Conservation (phyloP, 495 filamentous ascomycete species). For the Xanthoparmelia taractica region DNA sequence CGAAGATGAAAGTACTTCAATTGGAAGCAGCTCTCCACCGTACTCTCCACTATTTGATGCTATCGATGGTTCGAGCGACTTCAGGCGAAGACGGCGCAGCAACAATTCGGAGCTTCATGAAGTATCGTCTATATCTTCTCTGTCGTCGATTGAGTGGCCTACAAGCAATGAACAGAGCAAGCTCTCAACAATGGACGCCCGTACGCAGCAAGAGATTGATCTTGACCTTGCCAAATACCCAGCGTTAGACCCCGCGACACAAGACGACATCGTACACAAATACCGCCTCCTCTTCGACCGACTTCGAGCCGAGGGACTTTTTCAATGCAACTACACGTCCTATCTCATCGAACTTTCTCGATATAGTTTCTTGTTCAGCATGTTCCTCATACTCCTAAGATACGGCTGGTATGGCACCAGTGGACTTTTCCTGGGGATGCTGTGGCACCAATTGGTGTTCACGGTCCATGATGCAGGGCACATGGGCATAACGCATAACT, state of each 20-base stretch:
- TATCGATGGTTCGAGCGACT: conserved; percentile 33
- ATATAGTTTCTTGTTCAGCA: conserved; percentile 62
- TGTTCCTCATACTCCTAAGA: conserved; percentile 58
- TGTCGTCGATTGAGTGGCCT: conserved; percentile 40
- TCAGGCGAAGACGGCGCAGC: conserved; percentile 29
- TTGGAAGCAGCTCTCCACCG: conserved; percentile 38
- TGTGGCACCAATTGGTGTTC: conserved; percentile 97
- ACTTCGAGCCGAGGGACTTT: conserved; percentile 68
- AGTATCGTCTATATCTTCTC: conserved; percentile 34
- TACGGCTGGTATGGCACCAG: conserved; percentile 67
- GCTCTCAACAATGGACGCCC: conserved; percentile 61
- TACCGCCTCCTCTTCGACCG: conserved; percentile 68
- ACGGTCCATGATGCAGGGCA: conserved; percentile 94
- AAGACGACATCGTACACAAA: conserved; percentile 68
- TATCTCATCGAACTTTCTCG: conserved; percentile 70
- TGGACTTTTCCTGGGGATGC: conserved; percentile 67
- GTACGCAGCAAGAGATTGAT: conserved; percentile 67
- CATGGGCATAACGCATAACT: conserved; percentile 93
- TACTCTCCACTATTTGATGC: conserved; percentile 63
- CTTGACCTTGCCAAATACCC: conserved; percentile 78
- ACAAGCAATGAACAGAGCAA: conserved; percentile 40
- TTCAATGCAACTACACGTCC: conserved; percentile 74
- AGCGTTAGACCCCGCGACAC: conserved; percentile 62
- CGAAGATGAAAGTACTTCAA: conserved; percentile 39
- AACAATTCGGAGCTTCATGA: conserved; percentile 23